These are phyloP conservation scores for Capsella bursapastoris DNA, from an alignment of 345 rosid species.

Conservation along the genomic window DNA sequence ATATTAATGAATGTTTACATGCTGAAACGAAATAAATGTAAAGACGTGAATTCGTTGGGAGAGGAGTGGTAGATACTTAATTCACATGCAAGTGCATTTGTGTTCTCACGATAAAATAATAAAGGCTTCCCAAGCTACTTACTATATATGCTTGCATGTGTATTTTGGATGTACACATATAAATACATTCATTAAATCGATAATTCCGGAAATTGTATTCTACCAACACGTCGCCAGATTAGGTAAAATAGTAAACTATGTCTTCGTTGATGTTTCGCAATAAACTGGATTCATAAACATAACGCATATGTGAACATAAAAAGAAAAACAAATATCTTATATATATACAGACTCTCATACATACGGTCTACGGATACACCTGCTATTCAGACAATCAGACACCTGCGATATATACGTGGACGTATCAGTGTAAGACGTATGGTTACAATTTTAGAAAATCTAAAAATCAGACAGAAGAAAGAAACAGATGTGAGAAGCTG, in stretches of 20 bases:
- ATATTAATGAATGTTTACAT: not conserved
- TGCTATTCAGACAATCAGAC: not conserved
- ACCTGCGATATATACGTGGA: too few species aligned
- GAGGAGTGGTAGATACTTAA: conserved; percentile 43
- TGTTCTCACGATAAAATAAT: conserved; percentile 30
- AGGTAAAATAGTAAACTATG: too few species aligned
- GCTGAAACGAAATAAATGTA: conserved; percentile 35
- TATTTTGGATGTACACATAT: conserved; percentile 20
- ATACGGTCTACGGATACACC: not conserved
- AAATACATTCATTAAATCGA: not conserved
- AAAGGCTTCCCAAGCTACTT: conserved; percentile 31
- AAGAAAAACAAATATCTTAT: not conserved
- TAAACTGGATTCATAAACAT: not conserved
- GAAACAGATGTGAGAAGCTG: conserved; percentile 11
- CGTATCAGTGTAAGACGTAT: too few species aligned
- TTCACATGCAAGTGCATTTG: conserved; percentile 44
- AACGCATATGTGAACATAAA: not conserved
- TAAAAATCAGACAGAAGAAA: not conserved
- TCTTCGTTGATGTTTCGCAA: not conserved
- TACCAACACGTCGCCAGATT: not conserved
- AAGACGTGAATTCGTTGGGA: conserved; percentile 42
- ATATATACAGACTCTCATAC: not conserved
- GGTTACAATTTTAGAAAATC: not conserved
- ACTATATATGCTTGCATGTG: conserved; percentile 19
- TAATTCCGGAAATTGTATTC: not conserved